A percentile compares a stretch with the other conserved stretches of the same genome.
Evolutionary conservation across 208 protist genomes (phyloP).

Genomic region (Trichomonas gallinae): DNA sequence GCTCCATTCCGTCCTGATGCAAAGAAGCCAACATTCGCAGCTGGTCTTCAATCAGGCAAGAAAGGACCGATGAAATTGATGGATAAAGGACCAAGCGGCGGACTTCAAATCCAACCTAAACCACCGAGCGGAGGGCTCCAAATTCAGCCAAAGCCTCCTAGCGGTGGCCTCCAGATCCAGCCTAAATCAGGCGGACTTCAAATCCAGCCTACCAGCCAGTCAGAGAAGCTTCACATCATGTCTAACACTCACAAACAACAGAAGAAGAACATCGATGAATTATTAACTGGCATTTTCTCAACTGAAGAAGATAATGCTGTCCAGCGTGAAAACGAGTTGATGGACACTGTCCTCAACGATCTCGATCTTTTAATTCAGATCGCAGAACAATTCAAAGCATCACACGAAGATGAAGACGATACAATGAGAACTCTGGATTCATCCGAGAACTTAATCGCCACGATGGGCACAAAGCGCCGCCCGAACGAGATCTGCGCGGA

Average conservation of each 20-base stretch:
- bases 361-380: neutral
- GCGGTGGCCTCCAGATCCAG: neutral
- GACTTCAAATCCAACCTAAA: too few species aligned
- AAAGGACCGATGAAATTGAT: neutral
- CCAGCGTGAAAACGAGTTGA: neutral
- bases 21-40: neutral
- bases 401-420: neutral
- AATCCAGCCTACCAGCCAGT: neutral
- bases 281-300: neutral
- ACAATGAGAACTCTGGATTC: neutral
- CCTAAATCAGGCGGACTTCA: neutral
- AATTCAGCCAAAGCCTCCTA: neutral
- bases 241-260: neutral
- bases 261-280: neutral
- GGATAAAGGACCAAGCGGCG: neutral
- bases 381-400: neutral
- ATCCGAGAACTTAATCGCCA: neutral
- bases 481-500: neutral
- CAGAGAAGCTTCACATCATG: neutral
- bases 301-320: neutral
- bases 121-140: neutral
- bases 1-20: neutral
- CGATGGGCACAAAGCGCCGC: neutral
- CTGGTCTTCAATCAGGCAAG: neutral
- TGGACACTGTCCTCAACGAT: neutral